A percentile compares a stretch with the other conserved stretches of the same genome.
phyloP scores from a whole-genome alignment of 768 basidiomycete genomes.

The Boletus sp. region DNA sequence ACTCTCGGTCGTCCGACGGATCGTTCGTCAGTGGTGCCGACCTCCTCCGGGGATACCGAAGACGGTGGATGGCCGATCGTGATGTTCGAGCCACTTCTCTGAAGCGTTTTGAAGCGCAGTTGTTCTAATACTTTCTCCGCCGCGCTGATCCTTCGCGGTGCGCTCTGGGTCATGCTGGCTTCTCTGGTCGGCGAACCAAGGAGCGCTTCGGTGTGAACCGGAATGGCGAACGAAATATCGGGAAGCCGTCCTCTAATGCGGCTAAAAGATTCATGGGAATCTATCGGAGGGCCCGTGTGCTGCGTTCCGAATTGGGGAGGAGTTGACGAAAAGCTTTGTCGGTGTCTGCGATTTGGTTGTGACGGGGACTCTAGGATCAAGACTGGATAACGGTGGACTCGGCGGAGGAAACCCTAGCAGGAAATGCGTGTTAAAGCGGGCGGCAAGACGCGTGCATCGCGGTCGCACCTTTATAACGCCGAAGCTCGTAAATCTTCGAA shows the following conservation, averaged over 20 bases:
- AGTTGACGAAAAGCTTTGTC: slow-evolving; percentile 31
- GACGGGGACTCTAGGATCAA: slow-evolving; percentile 45
- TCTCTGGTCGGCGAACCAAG: slow-evolving; percentile 31
- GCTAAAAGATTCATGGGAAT: slow-evolving; percentile 12
- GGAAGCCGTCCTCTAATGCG: slow-evolving; percentile 24
- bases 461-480: slow-evolving; percentile 88
- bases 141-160: slow-evolving; percentile 55
- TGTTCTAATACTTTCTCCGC: slow-evolving; percentile 71
- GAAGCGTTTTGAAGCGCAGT: slow-evolving; percentile 55
- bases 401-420: slow-evolving; percentile 79
- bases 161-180: slow-evolving; percentile 31
- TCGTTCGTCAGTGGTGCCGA: slow-evolving; percentile 16
- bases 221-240: slow-evolving; percentile 21
- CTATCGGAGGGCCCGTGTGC: slow-evolving; percentile 2
- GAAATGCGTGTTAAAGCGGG: neutral
- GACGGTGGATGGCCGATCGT: slow-evolving; percentile 16
- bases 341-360: slow-evolving; percentile 25
- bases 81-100: slow-evolving; percentile 36
- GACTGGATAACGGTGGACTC: slow-evolving; percentile 92
- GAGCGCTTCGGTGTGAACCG: slow-evolving; percentile 17
- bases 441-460: neutral
- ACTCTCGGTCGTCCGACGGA: slow-evolving; percentile 25
- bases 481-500: slow-evolving; percentile 93
- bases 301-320: slow-evolving; percentile 12
- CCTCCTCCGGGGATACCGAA: slow-evolving; percentile 19